Base-by-base conservation (phyloP, 495 filamentous ascomycete species). In the Podospora sp. region DNA sequence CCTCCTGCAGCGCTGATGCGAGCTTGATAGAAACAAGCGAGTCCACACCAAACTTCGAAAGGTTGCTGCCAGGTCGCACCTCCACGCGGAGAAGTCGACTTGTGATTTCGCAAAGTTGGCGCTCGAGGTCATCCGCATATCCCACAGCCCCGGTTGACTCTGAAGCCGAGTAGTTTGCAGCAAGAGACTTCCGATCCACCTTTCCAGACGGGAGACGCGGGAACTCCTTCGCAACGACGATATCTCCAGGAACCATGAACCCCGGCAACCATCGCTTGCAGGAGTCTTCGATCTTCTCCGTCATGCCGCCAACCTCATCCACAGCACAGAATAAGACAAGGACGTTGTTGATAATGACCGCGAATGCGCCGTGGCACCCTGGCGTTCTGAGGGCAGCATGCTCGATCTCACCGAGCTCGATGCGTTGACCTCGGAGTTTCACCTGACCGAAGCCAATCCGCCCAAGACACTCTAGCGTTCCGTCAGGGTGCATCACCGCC, bases 361-460 rank as follows among this genome's bases (percentile, higher is more conserved):
- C 89, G 49, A 89, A 82, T 6, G 85, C 87, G 57, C 79, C 81
- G 62, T 83, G 81, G 18, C 82, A 84, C 6, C 81, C 83, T 0
- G 80, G 72, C 0, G 85, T 78, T 67, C 84, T 82, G 60, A 86
- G 75, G 6, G 90, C 82, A 18, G 86, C 87, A 63, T 91, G 85
- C 71, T 96, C 93, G 14, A 95, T 83, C 72, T 96, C 92, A 1
- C 91, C 92, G 1, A 96, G 86, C 70, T 96, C 92, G 27, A 96
- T 82, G 56, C 92, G 80, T 73, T 94, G 92, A 1, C 92, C 92
- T 24, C 91, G 83, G 6, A 96, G 78, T 72, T 96, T 96, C 18
- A 96, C 86, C 73, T 96, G 92, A 2, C 91, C 91, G 21, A 84
- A 85, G 0, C 84, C 82, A 14, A 97, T 89, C 49, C 94, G 88